A percentile compares a stretch with the other conserved stretches of the same genome.
Evolutionary conservation across 148 eudicot species (phyloP).

Genomic region (Drosera capensis): DNA sequence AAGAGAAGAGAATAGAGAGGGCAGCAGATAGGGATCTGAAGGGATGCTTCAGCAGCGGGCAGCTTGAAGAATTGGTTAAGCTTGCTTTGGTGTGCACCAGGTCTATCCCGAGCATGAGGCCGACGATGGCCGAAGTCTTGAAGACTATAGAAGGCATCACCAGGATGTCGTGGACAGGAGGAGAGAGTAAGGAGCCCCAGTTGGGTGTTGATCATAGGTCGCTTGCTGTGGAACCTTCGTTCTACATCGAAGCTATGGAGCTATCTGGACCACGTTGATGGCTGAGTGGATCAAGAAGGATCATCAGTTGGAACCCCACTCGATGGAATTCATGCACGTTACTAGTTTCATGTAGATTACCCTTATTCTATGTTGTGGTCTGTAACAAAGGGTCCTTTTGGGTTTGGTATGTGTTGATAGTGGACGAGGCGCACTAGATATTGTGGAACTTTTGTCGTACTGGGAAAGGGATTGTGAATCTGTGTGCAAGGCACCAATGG

Average conservation of each 20-base stretch:
- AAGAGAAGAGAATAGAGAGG: conserved; percentile 48
- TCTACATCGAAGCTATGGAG: conserved; percentile 71
- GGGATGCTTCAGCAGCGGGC: conserved; percentile 34
- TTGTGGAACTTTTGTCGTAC: no score
- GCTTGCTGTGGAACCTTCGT: conserved; percentile 41
- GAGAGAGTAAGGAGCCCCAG: conserved; percentile 26
- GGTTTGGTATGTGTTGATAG: no score
- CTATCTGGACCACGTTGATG: conserved; percentile 80
- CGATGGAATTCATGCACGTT: no score
- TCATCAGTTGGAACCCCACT: no score
- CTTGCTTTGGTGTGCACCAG: conserved; percentile 53
- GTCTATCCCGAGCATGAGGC: conserved; percentile 49
- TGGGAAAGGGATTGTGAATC: no score
- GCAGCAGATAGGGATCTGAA: conserved; percentile 61
- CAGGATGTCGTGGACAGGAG: conserved; percentile 14
- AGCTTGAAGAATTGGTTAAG: conserved; percentile 47
- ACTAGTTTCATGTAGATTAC: no score
- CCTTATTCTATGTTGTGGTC: no score
- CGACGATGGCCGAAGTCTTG: conserved; percentile 72
- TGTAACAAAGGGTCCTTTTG: no score
- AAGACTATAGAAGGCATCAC: conserved; percentile 44
- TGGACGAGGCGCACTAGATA: no score
- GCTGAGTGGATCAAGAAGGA: no score
- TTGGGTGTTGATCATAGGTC: conserved; percentile 33
- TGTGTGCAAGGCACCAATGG: no score